Evolutionary conservation across 2,329 filamentous ascomycete species (phyloP).

Genomic region (Ophiostoma triangulosporum): DNA sequence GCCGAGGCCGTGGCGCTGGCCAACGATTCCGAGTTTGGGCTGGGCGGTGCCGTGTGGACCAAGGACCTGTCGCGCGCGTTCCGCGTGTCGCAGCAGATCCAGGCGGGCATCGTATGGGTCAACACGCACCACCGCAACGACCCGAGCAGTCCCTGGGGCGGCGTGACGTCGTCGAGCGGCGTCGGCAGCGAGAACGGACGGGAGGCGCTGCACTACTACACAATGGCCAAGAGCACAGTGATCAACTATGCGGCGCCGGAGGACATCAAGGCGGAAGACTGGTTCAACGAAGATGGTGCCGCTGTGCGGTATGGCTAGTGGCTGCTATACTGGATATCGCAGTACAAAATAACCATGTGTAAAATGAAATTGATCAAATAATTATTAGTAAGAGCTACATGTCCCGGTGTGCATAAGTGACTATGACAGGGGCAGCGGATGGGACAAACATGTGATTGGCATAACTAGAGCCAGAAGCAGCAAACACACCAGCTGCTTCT

Average conservation of each 20-base stretch:
- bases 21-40: conserved; percentile 62
- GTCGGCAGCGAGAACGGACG: conserved; percentile 61
- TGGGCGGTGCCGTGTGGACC: conserved; percentile 68
- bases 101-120: conserved; percentile 48
- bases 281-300: conserved; percentile 48
- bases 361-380: too few species aligned
- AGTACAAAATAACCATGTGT: too few species aligned
- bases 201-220: conserved; percentile 48
- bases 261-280: conserved; percentile 45
- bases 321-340: not conserved
- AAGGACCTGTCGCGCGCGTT: conserved; percentile 59
- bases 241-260: conserved; percentile 51
- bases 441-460: not conserved
- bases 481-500: too few species aligned
- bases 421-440: not conserved
- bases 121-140: conserved; percentile 59
- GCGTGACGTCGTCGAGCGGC: conserved; percentile 46
- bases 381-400: not conserved
- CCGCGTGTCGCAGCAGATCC: conserved; percentile 55
- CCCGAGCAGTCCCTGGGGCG: conserved; percentile 58
- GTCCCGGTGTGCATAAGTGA: not conserved
- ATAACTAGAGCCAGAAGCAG: not conserved
- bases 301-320: conserved; percentile 48
- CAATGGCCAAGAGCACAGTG: conserved; percentile 50
- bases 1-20: conserved; percentile 55